A percentile compares a stretch with the other conserved stretches of the same genome.
Evolutionary conservation across 2,329 filamentous ascomycete species (phyloP).

Genomic region (Ploettnerulaceae sp.): DNA sequence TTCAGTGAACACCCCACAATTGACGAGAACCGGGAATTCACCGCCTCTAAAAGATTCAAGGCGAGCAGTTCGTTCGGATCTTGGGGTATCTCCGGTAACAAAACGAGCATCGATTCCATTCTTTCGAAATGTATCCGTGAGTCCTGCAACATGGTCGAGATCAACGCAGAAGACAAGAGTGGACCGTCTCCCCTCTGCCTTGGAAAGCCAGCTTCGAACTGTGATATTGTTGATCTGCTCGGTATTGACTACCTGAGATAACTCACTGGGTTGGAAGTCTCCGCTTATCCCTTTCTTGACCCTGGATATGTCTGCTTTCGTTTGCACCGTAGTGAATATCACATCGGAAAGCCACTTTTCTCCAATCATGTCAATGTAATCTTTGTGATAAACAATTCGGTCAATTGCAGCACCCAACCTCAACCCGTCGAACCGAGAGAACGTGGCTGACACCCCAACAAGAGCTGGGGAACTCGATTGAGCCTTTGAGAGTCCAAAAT

Average conservation of each 20-base stretch:
- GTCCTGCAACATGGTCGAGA: slow-evolving; percentile 68
- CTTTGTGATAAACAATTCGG: slow-evolving; percentile 92
- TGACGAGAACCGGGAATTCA: slow-evolving; percentile 82
- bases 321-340: slow-evolving; percentile 88
- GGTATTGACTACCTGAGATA: slow-evolving; percentile 82
- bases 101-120: slow-evolving; percentile 78
- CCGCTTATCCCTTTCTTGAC: slow-evolving; percentile 61
- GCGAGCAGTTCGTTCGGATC: slow-evolving; percentile 60
- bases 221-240: slow-evolving; percentile 75
- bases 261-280: slow-evolving; percentile 74
- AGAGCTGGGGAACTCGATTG: slow-evolving; percentile 55
- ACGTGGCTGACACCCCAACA: slow-evolving; percentile 83
- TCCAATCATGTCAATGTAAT: slow-evolving; percentile 75
- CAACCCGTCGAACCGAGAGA: slow-evolving; percentile 76
- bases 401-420: slow-evolving; percentile 81
- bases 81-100: slow-evolving; percentile 77
- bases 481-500: slow-evolving; percentile 65
- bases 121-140: slow-evolving; percentile 71
- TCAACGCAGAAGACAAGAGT: slow-evolving; percentile 95
- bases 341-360: slow-evolving; percentile 90
- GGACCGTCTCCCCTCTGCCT: slow-evolving; percentile 68
- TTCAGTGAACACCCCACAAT: slow-evolving; percentile 95
- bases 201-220: slow-evolving; percentile 79
- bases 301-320: slow-evolving; percentile 70
- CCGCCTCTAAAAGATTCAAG: slow-evolving; percentile 71